Evolutionary conservation across 2,329 filamentous ascomycete species (phyloP), one percentile per base, ranked within the genome.

Genomic region (Aspergillus latus): DNA sequence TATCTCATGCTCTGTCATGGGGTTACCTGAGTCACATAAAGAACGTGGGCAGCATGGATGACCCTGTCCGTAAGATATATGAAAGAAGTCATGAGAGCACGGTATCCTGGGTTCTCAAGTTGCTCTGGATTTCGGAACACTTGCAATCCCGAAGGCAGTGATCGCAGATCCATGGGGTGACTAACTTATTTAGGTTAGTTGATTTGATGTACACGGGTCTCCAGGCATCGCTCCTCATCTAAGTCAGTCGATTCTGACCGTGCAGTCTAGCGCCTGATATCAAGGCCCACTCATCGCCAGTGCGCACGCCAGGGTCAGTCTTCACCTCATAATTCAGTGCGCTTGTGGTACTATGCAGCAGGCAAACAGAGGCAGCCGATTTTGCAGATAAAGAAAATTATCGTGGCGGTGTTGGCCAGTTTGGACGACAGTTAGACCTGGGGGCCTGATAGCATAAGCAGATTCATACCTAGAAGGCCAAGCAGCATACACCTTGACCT

Each of bases 1-100:
- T 21, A 21, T 13, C 6, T 11, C 26, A 28, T 45, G 52, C 57
- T 62, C 59, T 57, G 43, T 62, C 57, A 62, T 59, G 49, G n/a
- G 21, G 48, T 8, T 29, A 21, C 13, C 42, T 42, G 34, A 47
- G 32, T 56, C 53, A 46, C 15, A 37, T 40, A 21, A 48, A 42
- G 29, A 42, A 51, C 34, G 34, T 37, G 34, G 34, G n/a, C 9
- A 15, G 37, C 29, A 29, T 39, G 47, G 34, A 29, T 3, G 9
- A 16, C 6, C 4, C 10, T 48, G 32, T 28, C 26, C 9, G 3
- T 5, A n/a, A 21, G 4, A 39, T 4, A 11, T 3, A 5, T n/a
- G 1, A 15, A 13, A 9, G 8, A 11, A 49, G 32, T n/a, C 28
- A 16, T 36, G 10, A 21, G n/a, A 21, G 21, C 21, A 11, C 21